Percentiles rank a stretch among this genome's conserved stretches.
Conservation (phyloP, 2,329 filamentous ascomycete genomes). For the Alternaria triticimaculans region DNA sequence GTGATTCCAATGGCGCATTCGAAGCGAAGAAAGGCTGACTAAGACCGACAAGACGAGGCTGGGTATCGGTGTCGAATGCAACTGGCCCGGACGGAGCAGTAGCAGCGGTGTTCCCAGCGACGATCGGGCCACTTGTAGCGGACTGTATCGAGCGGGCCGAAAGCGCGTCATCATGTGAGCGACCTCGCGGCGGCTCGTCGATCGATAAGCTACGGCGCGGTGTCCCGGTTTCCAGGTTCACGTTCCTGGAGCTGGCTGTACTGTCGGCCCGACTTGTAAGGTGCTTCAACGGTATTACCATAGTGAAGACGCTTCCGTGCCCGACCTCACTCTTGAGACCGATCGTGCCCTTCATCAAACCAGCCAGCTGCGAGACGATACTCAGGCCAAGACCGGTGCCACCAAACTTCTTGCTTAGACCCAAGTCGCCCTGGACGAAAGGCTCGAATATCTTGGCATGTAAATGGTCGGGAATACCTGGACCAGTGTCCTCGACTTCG, state of each 20-base stretch:
- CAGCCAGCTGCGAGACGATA: conserved; percentile 86
- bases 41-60: conserved; percentile 81
- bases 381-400: conserved; percentile 87
- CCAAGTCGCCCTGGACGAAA: conserved; percentile 91
- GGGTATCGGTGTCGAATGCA: conserved; percentile 64
- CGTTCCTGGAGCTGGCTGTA: conserved; percentile 49
- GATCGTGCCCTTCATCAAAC: conserved; percentile 81
- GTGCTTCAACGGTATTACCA: conserved; percentile 82
- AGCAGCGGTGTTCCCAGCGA: conserved; percentile 18
- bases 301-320: conserved; percentile 79
- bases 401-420: conserved; percentile 86
- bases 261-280: conserved; percentile 70
- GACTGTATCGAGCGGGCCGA: conserved; percentile 44
- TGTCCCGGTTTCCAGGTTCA: conserved; percentile 32
- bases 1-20: conserved; percentile 55
- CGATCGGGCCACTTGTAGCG: conserved; percentile 28
- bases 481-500: conserved; percentile 86
- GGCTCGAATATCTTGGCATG: conserved; percentile 89
- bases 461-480: conserved; percentile 79
- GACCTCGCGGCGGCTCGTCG: conserved; percentile 31
- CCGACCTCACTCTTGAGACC: conserved; percentile 73
- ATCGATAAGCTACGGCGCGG: conserved; percentile 36
- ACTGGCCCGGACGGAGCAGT: conserved; percentile 35
- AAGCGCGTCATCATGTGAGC: conserved; percentile 39
- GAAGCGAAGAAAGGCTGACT: conserved; percentile 80